Evolutionary conservation across 495 filamentous ascomycete species (phyloP), one percentile per base, ranked within the genome.

Genomic region (Daldinia concentrica): DNA sequence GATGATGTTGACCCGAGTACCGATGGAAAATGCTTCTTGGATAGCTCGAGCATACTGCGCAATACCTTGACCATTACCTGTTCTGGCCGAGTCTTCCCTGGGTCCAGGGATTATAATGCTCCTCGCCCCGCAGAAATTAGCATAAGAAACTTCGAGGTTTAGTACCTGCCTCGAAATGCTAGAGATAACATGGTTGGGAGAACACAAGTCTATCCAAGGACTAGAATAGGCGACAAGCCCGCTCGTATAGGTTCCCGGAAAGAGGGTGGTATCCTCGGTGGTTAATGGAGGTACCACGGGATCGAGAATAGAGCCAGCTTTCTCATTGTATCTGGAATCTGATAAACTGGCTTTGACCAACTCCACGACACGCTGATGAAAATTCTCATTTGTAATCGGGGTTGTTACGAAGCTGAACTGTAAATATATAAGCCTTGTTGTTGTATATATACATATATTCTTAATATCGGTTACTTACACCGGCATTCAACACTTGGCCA

Each of bases 351-450:
- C 83, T n/a, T 87, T 89, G 24, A 92, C 80, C 43, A 91, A 79
- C 9, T 83, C 80, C 57, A 91, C 82, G 7, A 98, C 89, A 37
- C 93, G 86, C 22, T 90, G 85, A 75, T 93, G 92, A 76, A 98
- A 98, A 73, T 90, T 85, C 9, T 87, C 74, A 56, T 91, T 98
- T 1, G 95, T 97, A 71, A 99, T 93, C 9, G 92, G 91, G 0
- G 89, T 90, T 0, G 95, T 97, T 74, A 97, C 86, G 86, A 97
- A 93, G 78, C 95, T 90, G 88, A 98, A 98, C 93, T 98, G 55
- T 17, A 37, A 12, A 29, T n/a, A 14, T 51, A 48, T 74, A 64
- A 71, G 62, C 26, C 37, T 54, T 15, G 27, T 54, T 15, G 27
- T n/a, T n/a, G 48, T 22, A 61, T 56, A 19, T 32, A 6, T 9